Evolutionary conservation across 2,329 filamentous ascomycete species (phyloP).

Genomic region (Aspergillus chevalieri): DNA sequence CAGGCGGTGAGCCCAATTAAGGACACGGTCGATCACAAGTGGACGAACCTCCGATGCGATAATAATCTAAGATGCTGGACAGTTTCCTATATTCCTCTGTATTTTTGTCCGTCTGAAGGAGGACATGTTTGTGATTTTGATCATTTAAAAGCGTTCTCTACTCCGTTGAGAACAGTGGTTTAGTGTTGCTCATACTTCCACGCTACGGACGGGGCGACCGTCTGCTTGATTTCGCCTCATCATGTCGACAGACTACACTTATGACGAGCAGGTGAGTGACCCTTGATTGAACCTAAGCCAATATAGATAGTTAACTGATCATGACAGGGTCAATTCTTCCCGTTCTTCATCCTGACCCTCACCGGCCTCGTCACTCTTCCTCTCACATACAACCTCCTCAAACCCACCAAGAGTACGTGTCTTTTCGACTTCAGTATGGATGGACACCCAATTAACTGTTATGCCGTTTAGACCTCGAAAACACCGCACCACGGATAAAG

Average conservation of each 20-base stretch:
- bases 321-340: slow-evolving; percentile 85
- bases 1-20: slow-evolving; percentile 29
- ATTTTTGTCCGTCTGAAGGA: slow-evolving; percentile 1
- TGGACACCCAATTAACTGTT: slow-evolving; percentile 1
- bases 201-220: slow-evolving; percentile 26
- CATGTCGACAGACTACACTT: slow-evolving; percentile 92
- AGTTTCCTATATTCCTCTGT: slow-evolving; percentile 5
- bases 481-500: slow-evolving; percentile 74
- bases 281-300: neutral
- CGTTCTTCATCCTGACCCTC: slow-evolving; percentile 94
- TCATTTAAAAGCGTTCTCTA: slow-evolving; percentile 1
- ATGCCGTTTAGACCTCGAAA: slow-evolving; percentile 56
- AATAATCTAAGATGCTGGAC: slow-evolving; percentile 13
- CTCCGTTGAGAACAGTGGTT: neutral
- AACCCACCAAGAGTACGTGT: slow-evolving; percentile 60
- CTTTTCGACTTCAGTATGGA: neutral
- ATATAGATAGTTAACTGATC: neutral
- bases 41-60: slow-evolving; percentile 14
- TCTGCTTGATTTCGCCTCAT: slow-evolving; percentile 26
- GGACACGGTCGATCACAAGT: slow-evolving; percentile 35
- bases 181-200: slow-evolving; percentile 11
- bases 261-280: slow-evolving; percentile 74
- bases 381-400: slow-evolving; percentile 80
- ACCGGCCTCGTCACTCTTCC: slow-evolving; percentile 81
- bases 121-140: slow-evolving; percentile 7